phyloP scores from a whole-genome alignment of 1,139 yeast genomes.

The Yamadazyma oceani region DNA sequence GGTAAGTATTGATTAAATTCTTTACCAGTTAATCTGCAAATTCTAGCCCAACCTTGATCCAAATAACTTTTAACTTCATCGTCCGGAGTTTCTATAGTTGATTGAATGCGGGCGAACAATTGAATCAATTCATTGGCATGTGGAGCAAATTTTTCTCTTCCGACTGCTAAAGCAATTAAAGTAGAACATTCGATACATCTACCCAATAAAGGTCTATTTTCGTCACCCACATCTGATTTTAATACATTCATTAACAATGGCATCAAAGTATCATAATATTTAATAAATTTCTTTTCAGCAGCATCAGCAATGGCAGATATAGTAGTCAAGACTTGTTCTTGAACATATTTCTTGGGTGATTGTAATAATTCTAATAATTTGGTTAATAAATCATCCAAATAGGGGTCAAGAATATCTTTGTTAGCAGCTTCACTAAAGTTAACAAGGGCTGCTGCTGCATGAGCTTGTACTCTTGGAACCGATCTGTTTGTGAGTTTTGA shows the following conservation, averaged over 20 bases:
- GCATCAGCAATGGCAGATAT: conserved; percentile 98
- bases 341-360: conserved; percentile 89
- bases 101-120: conserved; percentile 73
- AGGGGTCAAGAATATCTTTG: conserved; percentile 85
- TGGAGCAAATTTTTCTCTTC: conserved; percentile 81
- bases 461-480: conserved; percentile 93
- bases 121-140: conserved; percentile 71
- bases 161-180: conserved; percentile 94
- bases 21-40: conserved; percentile 80
- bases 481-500: conserved; percentile 70
- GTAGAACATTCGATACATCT: conserved; percentile 96
- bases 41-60: conserved; percentile 96
- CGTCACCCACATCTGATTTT: conserved; percentile 75
- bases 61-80: conserved; percentile 86
- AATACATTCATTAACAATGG: conserved; percentile 81
- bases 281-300: conserved; percentile 85
- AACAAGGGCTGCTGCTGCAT: conserved; percentile 97
- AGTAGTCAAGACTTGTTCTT: conserved; percentile 94
- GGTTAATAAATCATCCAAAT: conserved; percentile 73
- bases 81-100: conserved; percentile 55
- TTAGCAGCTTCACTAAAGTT: conserved; percentile 92
- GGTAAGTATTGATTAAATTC: conserved; percentile 88
- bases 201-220: conserved; percentile 79
- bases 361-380: conserved; percentile 74
- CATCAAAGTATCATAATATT: conserved; percentile 94